Evolutionary conservation across 345 rosid genomes (phyloP), one percentile per base, ranked within the genome.

Genomic region (Viola odorata): DNA sequence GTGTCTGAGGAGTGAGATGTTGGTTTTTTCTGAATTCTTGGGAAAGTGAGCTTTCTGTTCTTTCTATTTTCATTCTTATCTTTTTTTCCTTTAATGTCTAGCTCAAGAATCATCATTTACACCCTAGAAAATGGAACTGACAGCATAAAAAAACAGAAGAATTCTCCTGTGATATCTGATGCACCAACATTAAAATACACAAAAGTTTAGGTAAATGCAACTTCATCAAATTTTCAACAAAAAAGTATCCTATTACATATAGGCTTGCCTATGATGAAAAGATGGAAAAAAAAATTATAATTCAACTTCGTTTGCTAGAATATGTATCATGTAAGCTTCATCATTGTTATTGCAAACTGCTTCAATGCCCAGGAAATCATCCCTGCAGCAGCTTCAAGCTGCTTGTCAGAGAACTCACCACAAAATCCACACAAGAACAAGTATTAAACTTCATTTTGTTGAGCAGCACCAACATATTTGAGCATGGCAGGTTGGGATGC

Each of bases 401-500:
- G 59, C 67, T 51, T 56, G 45, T 13, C 11, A 16, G 58, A 45
- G 49, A 71, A 47, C 41, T 58, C 23, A 32, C 41, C 15, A 41
- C 37, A 45, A 32, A 17, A 45, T 41, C 61, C 74, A 32, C 41
- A 7, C 36, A 37, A 48, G 42, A 63, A 49, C 57, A 53, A 47
- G 53, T 8, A 13, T 12, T 41, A 37, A 40, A 15, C 32, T 52
- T 41, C 55, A 62, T 32, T 61, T 37, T 39, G 60, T 58, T 51
- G 32, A 60, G 58, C 47, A 12, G 45, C 44, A 13, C 5, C 50
- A 57, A 53, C 32, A 23, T 23, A 41, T 13, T 55, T 23, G 12
- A 40, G 58, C 60, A 52, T 67, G 67, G 69, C 59, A 69, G 66
- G 62, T 54, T 64, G 74, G 54, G 63, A 60, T 37, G 60, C 62